phyloP scores from a whole-genome alignment of 225 moss, liverwort and hornwort species.

The Physcomitrellopsis africana region DNA sequence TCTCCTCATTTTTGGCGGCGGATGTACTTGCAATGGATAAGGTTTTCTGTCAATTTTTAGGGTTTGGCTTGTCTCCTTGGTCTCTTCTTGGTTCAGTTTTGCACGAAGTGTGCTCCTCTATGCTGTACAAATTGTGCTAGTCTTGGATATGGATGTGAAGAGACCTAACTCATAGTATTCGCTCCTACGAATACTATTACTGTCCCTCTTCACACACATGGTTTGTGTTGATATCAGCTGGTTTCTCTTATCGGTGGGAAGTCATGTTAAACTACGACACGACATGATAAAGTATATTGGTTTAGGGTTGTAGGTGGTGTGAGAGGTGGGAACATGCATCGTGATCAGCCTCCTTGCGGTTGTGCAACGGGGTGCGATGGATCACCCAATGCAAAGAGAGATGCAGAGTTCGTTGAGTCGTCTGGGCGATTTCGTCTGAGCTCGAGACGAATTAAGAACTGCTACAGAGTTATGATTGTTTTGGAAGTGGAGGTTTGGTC shows the following conservation, averaged over 20 bases:
- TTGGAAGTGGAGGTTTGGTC: too few species aligned
- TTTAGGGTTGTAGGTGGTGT: too few species aligned
- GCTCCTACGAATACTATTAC: background rate
- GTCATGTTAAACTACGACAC: slow-evolving; percentile 43
- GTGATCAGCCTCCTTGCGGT: background rate
- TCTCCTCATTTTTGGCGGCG: too few species aligned
- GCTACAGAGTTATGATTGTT: too few species aligned
- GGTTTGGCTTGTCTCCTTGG: too few species aligned
- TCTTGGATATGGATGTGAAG: too few species aligned
- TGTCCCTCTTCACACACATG: slow-evolving; percentile 23
- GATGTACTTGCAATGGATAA: too few species aligned
- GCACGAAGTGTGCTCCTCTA: too few species aligned
- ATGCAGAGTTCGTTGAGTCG: slow-evolving; percentile 10
- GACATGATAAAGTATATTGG: background rate
- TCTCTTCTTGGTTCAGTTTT: too few species aligned
- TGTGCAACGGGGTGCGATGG: background rate
- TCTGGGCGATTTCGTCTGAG: background rate
- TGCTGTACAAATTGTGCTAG: too few species aligned
- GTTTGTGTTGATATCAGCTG: slow-evolving; percentile 38
- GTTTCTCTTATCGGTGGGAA: slow-evolving; percentile 20
- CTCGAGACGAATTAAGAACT: background rate
- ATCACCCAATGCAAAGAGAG: background rate
- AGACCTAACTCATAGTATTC: background rate
- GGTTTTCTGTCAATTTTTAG: too few species aligned
- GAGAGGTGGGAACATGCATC: background rate